Percentiles rank a stretch among this genome's conserved stretches.
Evolutionary conservation across 2,329 filamentous ascomycete genomes (phyloP).

Genomic region (Cladophialophora yegresii): DNA sequence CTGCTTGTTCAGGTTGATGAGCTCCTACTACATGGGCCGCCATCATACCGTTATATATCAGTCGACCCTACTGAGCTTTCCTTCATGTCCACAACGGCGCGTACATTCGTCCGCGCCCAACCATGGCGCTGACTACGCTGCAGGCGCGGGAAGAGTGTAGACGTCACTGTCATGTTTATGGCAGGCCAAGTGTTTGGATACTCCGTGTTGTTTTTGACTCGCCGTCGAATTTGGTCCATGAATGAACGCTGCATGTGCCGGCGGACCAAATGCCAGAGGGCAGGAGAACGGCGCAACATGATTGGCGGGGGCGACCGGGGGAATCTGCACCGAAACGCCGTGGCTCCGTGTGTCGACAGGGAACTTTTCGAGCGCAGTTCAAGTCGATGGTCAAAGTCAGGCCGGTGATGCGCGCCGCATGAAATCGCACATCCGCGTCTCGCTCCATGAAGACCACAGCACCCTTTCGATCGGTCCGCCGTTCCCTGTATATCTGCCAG

Average conservation of each 20-base stretch:
- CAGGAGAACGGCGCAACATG: not conserved
- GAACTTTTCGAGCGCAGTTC: constrained; percentile 10
- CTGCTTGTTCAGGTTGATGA: not conserved
- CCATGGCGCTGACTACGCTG: not conserved
- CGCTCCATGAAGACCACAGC: constrained; percentile 16
- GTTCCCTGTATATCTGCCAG: constrained; percentile 24
- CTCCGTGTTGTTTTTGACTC: not conserved
- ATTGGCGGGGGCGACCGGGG: not conserved
- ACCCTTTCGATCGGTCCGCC: constrained; percentile 14
- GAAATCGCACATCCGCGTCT: not conserved
- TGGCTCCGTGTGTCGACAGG: not conserved
- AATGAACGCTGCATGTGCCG: not conserved
- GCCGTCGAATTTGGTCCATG: constrained; percentile 1
- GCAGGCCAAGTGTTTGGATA: not conserved
- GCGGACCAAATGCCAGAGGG: not conserved
- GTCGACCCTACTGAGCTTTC: not conserved
- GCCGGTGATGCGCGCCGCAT: not conserved
- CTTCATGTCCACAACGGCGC: not conserved
- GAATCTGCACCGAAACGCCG: not conserved
- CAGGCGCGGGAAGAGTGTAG: not conserved
- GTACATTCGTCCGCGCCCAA: not conserved
- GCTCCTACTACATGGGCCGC: not conserved
- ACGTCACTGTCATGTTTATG: not conserved
- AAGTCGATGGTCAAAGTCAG: not conserved
- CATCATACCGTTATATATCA: not conserved